Conservation (phyloP, 2,329 filamentous ascomycete species). For the Botrytis galanthina region DNA sequence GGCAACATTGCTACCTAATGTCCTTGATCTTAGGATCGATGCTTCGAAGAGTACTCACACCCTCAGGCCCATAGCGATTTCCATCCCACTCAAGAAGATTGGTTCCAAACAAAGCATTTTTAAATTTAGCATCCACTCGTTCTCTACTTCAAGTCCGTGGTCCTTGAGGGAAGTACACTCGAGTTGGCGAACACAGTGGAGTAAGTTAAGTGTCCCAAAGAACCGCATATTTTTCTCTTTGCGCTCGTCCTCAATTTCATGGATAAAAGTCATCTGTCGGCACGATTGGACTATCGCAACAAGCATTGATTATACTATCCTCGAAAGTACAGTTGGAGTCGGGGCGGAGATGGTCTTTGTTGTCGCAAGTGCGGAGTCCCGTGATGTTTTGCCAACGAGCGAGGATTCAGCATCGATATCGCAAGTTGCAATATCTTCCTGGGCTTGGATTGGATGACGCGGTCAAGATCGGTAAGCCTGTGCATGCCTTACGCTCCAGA, state of each 20-base stretch:
- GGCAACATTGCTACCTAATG: conserved; percentile 32
- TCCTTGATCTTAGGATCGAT: conserved; percentile 18
- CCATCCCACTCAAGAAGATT: conserved; percentile 26
- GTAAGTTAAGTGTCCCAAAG: neutral
- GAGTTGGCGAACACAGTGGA: neutral
- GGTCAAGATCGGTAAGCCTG: conserved; percentile 38
- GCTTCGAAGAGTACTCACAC: conserved; percentile 20
- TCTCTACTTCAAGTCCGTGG: neutral
- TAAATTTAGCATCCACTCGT: conserved; percentile 44
- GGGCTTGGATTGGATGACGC: conserved; percentile 29
- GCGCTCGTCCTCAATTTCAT: conserved; percentile 12
- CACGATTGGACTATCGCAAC: neutral
- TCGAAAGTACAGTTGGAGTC: neutral
- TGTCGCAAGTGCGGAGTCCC: neutral
- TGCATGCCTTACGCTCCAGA: conserved; percentile 35
- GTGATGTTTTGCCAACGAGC: neutral
- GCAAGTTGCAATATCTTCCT: conserved; percentile 21
- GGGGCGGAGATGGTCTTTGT: neutral
- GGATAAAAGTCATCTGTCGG: neutral
- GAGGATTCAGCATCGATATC: conserved; percentile 17
- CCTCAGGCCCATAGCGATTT: conserved; percentile 20
- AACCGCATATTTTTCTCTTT: neutral
- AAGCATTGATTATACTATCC: neutral
- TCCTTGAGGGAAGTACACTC: neutral
- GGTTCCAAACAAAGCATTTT: conserved; percentile 42